phyloP scores from a whole-genome alignment of 2,329 filamentous ascomycete genomes.

The Fusarium cicatricum region DNA sequence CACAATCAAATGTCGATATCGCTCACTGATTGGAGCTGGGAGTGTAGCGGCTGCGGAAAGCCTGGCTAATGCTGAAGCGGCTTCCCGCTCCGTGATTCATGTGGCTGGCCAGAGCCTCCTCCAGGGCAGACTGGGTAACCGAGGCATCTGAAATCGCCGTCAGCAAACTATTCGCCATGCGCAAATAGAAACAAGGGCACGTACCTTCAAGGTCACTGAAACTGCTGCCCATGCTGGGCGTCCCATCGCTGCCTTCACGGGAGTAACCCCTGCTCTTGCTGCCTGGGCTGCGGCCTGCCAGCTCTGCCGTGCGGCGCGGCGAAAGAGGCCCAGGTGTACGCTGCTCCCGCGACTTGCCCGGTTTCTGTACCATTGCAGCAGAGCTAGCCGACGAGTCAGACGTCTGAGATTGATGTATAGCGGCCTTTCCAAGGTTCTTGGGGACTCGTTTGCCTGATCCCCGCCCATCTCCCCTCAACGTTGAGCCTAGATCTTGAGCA shows the following conservation, averaged over 20 bases:
- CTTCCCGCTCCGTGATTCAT: constrained; percentile 50
- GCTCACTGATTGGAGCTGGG: constrained; percentile 46
- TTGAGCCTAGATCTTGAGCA: constrained; percentile 60
- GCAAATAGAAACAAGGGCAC: constrained; percentile 12
- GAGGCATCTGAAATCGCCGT: constrained; percentile 67
- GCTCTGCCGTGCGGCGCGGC: constrained; percentile 66
- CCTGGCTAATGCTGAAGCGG: constrained; percentile 74
- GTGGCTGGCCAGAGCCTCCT: constrained; percentile 74
- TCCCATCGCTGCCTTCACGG: constrained; percentile 74
- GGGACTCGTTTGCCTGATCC: constrained; percentile 45
- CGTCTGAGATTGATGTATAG: constrained; percentile 60
- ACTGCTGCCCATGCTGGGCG: constrained; percentile 83
- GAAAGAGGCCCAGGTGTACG: constrained; percentile 58
- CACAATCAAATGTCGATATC: background rate
- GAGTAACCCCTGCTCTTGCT: constrained; percentile 60
- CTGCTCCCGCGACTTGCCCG: constrained; percentile 45
- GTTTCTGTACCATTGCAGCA: constrained; percentile 49
- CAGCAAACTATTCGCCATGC: constrained; percentile 7
- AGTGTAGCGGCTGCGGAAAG: constrained; percentile 69
- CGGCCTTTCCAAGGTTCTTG: constrained; percentile 44
- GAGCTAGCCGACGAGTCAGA: constrained; percentile 71
- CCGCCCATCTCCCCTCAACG: constrained; percentile 57
- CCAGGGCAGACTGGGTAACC: constrained; percentile 80
- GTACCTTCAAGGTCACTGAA: constrained; percentile 85
- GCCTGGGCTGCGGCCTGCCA: constrained; percentile 63